Percentiles rank a stretch among this genome's conserved stretches.
Evolutionary conservation across 768 basidiomycete species (phyloP).

Genomic region (Hortiboletus flavorubellus): DNA sequence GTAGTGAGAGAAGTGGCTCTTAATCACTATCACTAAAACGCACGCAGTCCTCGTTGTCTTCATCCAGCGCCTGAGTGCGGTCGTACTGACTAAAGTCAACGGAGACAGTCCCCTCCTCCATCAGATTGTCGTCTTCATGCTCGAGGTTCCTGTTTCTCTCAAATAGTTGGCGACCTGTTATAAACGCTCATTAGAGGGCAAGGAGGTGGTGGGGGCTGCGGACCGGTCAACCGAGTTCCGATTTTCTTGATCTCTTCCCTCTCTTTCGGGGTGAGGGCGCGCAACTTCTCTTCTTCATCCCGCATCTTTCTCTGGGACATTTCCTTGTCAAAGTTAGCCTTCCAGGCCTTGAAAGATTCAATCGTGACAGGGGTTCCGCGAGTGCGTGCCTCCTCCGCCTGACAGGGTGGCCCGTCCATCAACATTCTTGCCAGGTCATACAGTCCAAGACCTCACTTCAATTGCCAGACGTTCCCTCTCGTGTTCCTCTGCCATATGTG

Average conservation of each 20-base stretch:
- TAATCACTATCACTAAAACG: slow-evolving; percentile 89
- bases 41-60: slow-evolving; percentile 56
- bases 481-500: slow-evolving; percentile 53
- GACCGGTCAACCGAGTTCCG: slow-evolving; percentile 65
- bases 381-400: slow-evolving; percentile 87
- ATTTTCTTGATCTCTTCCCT: slow-evolving; percentile 77
- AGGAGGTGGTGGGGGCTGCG: slow-evolving; percentile 15
- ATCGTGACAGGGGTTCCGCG: slow-evolving; percentile 90
- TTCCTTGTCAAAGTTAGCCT: slow-evolving; percentile 72
- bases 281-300: slow-evolving; percentile 79
- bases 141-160: slow-evolving; percentile 72
- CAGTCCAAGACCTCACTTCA: slow-evolving; percentile 51
- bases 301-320: slow-evolving; percentile 50
- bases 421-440: neutral
- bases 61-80: slow-evolving; percentile 47
- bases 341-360: slow-evolving; percentile 81
- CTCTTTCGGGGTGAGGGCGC: slow-evolving; percentile 71
- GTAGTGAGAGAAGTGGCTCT: slow-evolving; percentile 12
- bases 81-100: slow-evolving; percentile 92
- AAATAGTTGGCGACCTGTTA: slow-evolving; percentile 88
- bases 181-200: slow-evolving; percentile 5
- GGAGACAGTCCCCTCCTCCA: slow-evolving; percentile 83
- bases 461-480: slow-evolving; percentile 72
- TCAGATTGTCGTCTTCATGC: slow-evolving; percentile 68
- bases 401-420: slow-evolving; percentile 2